phyloP scores from a whole-genome alignment of 169 alveolate species.

The Plasmodium gonderi region DNA sequence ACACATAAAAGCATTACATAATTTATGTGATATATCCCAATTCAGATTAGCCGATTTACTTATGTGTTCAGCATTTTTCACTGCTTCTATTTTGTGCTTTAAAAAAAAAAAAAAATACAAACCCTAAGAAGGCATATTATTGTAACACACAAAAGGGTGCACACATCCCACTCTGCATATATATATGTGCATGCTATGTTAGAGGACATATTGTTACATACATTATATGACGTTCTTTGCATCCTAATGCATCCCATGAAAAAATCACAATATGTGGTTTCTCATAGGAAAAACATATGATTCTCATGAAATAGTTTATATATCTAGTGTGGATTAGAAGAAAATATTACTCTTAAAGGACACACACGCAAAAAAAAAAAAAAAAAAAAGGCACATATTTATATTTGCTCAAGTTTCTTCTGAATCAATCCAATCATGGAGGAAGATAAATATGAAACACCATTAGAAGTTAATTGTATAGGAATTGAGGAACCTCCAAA shows the following conservation, averaged over 20 bases:
- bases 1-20: neutral
- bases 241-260: neutral
- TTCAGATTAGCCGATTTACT: neutral
- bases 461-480: neutral
- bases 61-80: neutral
- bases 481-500: neutral
- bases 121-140: no score
- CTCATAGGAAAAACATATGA: neutral
- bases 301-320: no score
- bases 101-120: no score
- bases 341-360: no score
- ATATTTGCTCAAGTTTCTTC: neutral
- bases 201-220: neutral
- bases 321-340: no score
- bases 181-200: neutral
- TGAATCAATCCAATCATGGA: neutral
- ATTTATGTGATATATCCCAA: neutral
- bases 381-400: no score
- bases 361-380: no score
- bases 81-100: neutral
- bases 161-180: neutral
- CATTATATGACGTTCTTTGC: neutral
- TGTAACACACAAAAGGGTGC: no score
- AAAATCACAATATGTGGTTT: neutral
- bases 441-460: neutral